Percentiles rank a stretch among this genome's conserved stretches.
Conservation (phyloP, 192 early-diverging fungal genomes). For the Mortierella antarctica region DNA sequence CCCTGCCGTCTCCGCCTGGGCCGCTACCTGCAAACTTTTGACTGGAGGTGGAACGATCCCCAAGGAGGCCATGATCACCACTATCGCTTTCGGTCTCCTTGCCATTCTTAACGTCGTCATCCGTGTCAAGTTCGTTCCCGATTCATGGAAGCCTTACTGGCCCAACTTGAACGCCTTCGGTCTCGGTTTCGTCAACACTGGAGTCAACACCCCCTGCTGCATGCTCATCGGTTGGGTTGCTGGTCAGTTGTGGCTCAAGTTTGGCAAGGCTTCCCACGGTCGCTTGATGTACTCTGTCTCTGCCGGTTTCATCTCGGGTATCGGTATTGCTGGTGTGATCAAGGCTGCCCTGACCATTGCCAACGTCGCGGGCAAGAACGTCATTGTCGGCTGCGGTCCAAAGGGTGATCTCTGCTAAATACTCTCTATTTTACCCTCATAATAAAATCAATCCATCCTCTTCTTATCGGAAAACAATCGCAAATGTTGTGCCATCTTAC, state of each 20-base stretch:
- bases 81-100: constrained; percentile 56
- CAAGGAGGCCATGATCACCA: constrained; percentile 55
- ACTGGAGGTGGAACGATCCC: constrained; percentile 53
- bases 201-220: constrained; percentile 56
- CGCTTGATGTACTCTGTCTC: constrained; percentile 60
- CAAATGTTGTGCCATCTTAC: too few species aligned
- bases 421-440: neutral
- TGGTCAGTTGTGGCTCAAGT: constrained; percentile 56
- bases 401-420: constrained; percentile 25
- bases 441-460: neutral
- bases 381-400: constrained; percentile 18
- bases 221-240: constrained; percentile 62
- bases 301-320: constrained; percentile 52
- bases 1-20: constrained; percentile 27
- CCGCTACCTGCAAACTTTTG: constrained; percentile 47
- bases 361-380: constrained; percentile 1
- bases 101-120: constrained; percentile 52
- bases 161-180: constrained; percentile 70
- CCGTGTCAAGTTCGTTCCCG: constrained; percentile 62
- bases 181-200: constrained; percentile 64
- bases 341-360: constrained; percentile 32
- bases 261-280: constrained; percentile 35
- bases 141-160: constrained; percentile 62
- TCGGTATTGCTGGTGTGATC: constrained; percentile 50
- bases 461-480: too few species aligned